These are phyloP conservation scores for Plasmodium gallinaceum DNA, from an alignment of 169 alveolate species.

Conservation along the genomic window DNA sequence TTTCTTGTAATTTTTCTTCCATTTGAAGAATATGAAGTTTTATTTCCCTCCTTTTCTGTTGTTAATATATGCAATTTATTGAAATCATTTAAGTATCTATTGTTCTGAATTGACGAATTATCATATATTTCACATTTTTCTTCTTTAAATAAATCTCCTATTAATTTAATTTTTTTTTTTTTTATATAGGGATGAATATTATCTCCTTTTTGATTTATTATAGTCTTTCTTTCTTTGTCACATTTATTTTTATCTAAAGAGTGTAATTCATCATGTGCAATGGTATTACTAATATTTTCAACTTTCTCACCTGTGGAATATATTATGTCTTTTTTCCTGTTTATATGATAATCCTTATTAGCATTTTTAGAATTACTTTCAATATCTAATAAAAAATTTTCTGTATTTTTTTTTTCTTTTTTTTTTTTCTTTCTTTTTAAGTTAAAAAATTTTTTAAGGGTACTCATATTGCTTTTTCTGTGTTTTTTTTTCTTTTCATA, in stretches of 20 bases:
- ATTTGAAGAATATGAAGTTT: background rate
- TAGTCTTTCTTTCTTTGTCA: slow-evolving; percentile 18
- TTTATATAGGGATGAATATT: slow-evolving; percentile 51
- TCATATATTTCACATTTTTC: slow-evolving; percentile 9
- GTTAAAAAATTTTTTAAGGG: slow-evolving; percentile 40
- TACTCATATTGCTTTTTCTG: slow-evolving; percentile 51
- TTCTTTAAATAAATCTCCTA: slow-evolving; percentile 14
- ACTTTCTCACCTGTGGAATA: background rate
- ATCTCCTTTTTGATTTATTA: slow-evolving; percentile 52
- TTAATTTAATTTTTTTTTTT: slow-evolving; percentile 1
- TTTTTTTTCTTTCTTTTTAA: slow-evolving; percentile 52
- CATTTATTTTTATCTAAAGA: slow-evolving; percentile 26
- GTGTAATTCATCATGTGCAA: slow-evolving; percentile 3
- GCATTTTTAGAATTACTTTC: background rate
- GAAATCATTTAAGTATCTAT: background rate
- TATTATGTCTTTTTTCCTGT: slow-evolving; percentile 7
- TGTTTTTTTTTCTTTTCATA: slow-evolving; percentile 28
- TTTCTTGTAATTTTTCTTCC: too few species aligned
- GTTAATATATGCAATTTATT: background rate
- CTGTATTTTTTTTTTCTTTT: slow-evolving; percentile 19
- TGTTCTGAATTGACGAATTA: slow-evolving; percentile 1
- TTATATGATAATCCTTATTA: background rate
- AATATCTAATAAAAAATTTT: slow-evolving; percentile 10
- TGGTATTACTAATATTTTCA: background rate
- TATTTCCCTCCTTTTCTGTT: background rate